These are phyloP conservation scores for Bjerkandera adusta DNA, from an alignment of 1,284 basidiomycete species.

Conservation along the genomic window DNA sequence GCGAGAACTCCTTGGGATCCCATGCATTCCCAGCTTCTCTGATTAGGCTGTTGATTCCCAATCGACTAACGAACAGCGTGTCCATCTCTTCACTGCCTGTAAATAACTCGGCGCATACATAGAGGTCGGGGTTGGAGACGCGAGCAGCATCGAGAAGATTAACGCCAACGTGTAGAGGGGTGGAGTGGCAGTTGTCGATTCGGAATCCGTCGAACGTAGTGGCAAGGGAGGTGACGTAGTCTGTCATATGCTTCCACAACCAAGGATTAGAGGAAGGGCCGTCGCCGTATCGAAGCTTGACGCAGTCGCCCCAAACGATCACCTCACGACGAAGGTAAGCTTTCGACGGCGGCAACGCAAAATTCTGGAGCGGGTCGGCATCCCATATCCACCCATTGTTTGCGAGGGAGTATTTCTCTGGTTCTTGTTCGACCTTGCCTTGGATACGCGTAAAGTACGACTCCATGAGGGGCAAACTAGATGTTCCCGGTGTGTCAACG, in stretches of 20 bases:
- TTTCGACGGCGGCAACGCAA: slow-evolving; percentile 94
- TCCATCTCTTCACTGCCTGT: slow-evolving; percentile 96
- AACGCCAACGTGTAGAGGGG: slow-evolving; percentile 92
- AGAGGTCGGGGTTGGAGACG: slow-evolving; percentile 86
- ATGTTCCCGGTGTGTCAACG: slow-evolving; percentile 3
- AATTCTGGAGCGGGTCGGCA: slow-evolving; percentile 92
- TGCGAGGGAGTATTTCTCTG: slow-evolving; percentile 76
- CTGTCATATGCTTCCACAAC: slow-evolving; percentile 94
- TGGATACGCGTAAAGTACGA: slow-evolving; percentile 86
- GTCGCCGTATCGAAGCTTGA: slow-evolving; percentile 92
- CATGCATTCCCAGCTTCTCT: slow-evolving; percentile 90
- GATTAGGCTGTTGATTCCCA: slow-evolving; percentile 91
- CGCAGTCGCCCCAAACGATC: slow-evolving; percentile 97
- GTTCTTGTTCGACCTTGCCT: slow-evolving; percentile 58
- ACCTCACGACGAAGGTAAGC: slow-evolving; percentile 95
- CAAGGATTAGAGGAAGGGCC: slow-evolving; percentile 84
- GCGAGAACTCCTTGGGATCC: slow-evolving; percentile 85
- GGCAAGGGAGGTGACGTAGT: slow-evolving; percentile 81
- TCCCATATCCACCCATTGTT: slow-evolving; percentile 99
- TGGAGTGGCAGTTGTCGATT: slow-evolving; percentile 98
- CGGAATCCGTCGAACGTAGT: slow-evolving; percentile 91
- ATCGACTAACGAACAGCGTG: slow-evolving; percentile 81
- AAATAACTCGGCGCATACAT: slow-evolving; percentile 96
- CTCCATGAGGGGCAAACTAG: slow-evolving; percentile 81
- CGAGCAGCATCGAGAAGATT: slow-evolving; percentile 91